Base-by-base conservation (phyloP, 202 grass and related monocot genomes). In the Dendrocalamus latiflorus region DNA sequence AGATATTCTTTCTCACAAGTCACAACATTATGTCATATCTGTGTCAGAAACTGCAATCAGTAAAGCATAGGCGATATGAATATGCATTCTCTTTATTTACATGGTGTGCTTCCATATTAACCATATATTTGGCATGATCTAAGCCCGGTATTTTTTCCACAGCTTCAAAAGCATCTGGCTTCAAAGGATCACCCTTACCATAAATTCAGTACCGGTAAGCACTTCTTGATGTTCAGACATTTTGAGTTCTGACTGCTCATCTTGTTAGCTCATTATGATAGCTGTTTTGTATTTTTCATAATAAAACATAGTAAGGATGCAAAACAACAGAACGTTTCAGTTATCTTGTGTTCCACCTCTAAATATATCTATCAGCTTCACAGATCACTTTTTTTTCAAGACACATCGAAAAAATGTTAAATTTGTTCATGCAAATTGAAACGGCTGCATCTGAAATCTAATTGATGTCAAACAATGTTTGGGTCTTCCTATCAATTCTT, bases 141-240 rank as follows among this genome's bases (percentile, higher is more conserved):
- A 48, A 86, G 30, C 48, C 53, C 50, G n/a, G 20, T 50, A 14
- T 75, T 39, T 53, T 68, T 67, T 74, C 58, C 26, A 50, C 93
- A 98, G 96, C 96, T 98, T 77, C 55, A 90, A 78, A 95, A 89
- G 71, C 96, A 98, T 92, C 71, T 98, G 78, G 89, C 91, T 83
- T 92, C 83, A 39, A 81, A 92, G 73, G 87, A 95, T 80, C 96
- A 98, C 83, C 96, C 96, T 56, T 98, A 95, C 83, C 93, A 98
- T 90, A 98, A 90, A 85, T 98, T 98, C 47, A 87, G 77, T 77
- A 95, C 93, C 1, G 96, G 96, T 93, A 91, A 83, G 79, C 21
- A 79, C 83, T 48, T 48, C 33, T 43, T 50, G 65, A 51, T 83
- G 53, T 79, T 72, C 12, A 33, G 22, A 65, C 15, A 61, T 28